Evolutionary conservation across 2,329 filamentous ascomycete genomes (phyloP).

Genomic region (Stylonectria norvegica): DNA sequence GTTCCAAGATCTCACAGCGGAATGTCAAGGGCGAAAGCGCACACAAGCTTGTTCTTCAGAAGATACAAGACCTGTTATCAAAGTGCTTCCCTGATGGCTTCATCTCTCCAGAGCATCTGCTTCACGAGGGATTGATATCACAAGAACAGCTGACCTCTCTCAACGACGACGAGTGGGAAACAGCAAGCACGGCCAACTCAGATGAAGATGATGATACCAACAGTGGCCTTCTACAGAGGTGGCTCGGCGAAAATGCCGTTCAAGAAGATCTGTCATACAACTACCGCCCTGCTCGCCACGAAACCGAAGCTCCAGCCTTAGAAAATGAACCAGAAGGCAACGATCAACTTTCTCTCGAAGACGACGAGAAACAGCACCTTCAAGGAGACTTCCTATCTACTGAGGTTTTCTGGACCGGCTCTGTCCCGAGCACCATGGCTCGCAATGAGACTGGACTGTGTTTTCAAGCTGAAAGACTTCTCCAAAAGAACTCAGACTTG

Average conservation of each 20-base stretch:
- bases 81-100: constrained; percentile 39
- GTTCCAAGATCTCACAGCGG: constrained; percentile 11
- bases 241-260: constrained; percentile 16
- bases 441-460: constrained; percentile 10
- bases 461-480: constrained; percentile 10
- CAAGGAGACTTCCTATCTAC: constrained; percentile 43
- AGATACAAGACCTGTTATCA: constrained; percentile 11
- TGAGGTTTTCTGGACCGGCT: constrained; percentile 19
- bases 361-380: constrained; percentile 48
- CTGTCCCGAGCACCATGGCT: constrained; percentile 6
- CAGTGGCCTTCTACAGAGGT: constrained; percentile 8
- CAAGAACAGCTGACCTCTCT: constrained; percentile 58
- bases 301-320: constrained; percentile 7
- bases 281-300: constrained; percentile 18
- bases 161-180: constrained; percentile 23
- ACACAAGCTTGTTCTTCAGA: constrained; percentile 9
- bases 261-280: constrained; percentile 20
- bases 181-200: not conserved
- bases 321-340: not conserved
- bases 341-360: constrained; percentile 7
- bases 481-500: constrained; percentile 44
- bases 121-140: constrained; percentile 55
- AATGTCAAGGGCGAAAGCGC: constrained; percentile 5
- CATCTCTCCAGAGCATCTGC: constrained; percentile 53
- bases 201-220: constrained; percentile 1